Percentiles rank a stretch among this genome's conserved stretches.
Evolutionary conservation across 345 rosid genomes (phyloP).

Genomic region (Lepidium sativum): DNA sequence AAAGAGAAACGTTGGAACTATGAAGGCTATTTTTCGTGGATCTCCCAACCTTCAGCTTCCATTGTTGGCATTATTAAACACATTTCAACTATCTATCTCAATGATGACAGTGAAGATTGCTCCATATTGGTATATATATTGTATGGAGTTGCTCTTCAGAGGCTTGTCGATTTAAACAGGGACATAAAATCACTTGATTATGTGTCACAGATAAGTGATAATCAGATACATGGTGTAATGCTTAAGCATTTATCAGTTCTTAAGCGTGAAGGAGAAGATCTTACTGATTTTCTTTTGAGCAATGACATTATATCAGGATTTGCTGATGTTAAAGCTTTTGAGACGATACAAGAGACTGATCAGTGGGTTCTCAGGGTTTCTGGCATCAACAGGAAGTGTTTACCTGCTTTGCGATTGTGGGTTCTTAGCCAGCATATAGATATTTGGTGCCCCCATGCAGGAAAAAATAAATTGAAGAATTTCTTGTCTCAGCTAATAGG

Average conservation of each 20-base stretch:
- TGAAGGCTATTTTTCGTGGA: slow-evolving; percentile 77
- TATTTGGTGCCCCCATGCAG: slow-evolving; percentile 68
- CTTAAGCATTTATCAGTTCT: slow-evolving; percentile 35
- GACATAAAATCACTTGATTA: slow-evolving; percentile 56
- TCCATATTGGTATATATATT: slow-evolving; percentile 48
- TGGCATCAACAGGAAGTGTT: slow-evolving; percentile 43
- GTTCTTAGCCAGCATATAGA: slow-evolving; percentile 64
- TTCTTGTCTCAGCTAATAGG: slow-evolving; percentile 50
- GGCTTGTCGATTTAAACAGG: slow-evolving; percentile 84
- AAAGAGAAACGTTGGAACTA: slow-evolving; percentile 51
- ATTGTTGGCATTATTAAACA: slow-evolving; percentile 51
- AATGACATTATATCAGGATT: slow-evolving; percentile 32
- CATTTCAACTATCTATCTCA: slow-evolving; percentile 38
- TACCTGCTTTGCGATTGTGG: slow-evolving; percentile 70
- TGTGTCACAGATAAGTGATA: slow-evolving; percentile 39
- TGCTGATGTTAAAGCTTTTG: slow-evolving; percentile 25
- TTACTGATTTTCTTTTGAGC: slow-evolving; percentile 49
- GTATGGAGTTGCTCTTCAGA: slow-evolving; percentile 61
- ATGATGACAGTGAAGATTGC: slow-evolving; percentile 38
- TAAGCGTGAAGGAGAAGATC: slow-evolving; percentile 66
- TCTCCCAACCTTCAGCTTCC: slow-evolving; percentile 51
- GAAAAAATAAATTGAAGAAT: slow-evolving; percentile 48
- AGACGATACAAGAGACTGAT: slow-evolving; percentile 26
- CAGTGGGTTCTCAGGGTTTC: slow-evolving; percentile 48
- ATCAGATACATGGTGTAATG: slow-evolving; percentile 32